Evolutionary conservation across 805 yeast species (phyloP).

Genomic region (Wickerhamiella cacticola): DNA sequence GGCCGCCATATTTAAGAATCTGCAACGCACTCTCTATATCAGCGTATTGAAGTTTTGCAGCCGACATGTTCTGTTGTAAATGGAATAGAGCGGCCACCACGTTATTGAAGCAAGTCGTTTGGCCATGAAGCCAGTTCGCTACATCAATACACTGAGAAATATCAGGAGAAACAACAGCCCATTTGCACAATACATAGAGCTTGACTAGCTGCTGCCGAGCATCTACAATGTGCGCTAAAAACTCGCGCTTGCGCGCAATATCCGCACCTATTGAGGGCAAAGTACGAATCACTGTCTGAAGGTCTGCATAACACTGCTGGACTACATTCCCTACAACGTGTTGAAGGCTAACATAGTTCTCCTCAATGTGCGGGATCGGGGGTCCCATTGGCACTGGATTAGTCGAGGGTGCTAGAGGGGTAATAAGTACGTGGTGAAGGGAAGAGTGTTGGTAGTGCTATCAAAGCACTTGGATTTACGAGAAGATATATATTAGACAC

Average conservation of each 20-base stretch:
- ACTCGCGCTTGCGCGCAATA: conserved; percentile 49
- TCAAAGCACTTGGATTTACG: no score
- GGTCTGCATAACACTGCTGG: conserved; percentile 49
- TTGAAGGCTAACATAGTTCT: conserved; percentile 54
- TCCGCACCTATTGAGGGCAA: conserved; percentile 47
- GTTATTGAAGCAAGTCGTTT: conserved; percentile 54
- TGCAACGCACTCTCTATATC: conserved; percentile 81
- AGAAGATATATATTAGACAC: no score
- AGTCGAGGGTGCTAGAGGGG: not conserved
- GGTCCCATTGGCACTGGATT: conserved; percentile 9
- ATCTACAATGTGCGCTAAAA: conserved; percentile 55
- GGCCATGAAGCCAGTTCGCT: conserved; percentile 74
- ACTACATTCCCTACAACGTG: conserved; percentile 48
- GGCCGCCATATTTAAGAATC: conserved; percentile 66
- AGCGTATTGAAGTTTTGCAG: conserved; percentile 87
- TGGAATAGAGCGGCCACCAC: conserved; percentile 54
- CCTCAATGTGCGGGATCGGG: conserved; percentile 57
- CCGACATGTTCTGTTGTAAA: conserved; percentile 58
- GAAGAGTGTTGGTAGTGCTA: no score
- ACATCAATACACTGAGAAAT: conserved; percentile 71
- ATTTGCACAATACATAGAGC: conserved; percentile 73
- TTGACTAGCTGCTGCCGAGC: conserved; percentile 76
- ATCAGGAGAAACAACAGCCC: conserved; percentile 67
- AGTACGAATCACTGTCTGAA: conserved; percentile 48
- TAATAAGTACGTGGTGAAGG: no score